Base-by-base conservation (phyloP, 148 eudicot genomes). In the Gaultheria prostrata region DNA sequence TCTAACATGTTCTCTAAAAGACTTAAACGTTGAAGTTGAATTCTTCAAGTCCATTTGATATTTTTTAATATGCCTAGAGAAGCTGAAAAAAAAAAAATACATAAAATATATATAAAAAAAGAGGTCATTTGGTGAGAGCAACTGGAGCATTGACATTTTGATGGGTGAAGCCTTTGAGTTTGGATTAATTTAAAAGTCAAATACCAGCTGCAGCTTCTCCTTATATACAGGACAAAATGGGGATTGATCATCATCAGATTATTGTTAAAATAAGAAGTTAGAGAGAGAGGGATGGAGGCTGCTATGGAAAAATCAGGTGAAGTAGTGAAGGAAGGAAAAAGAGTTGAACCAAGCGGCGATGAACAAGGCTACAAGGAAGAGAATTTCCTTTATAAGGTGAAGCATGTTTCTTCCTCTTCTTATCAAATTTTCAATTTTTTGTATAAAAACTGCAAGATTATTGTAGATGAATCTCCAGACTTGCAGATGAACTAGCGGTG, bases 1-100 rank as follows among this genome's bases (percentile, higher is more conserved):
- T 83, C 83, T 80, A 82, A 83, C 84, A 84, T 76, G 79, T 87
- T 83, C 83, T 45, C 59, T 17, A 45, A 80, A 81, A 76, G 87
- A 90, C 89, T 84, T 87, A 78, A 87, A 84, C 87, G 91, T 89
- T 90, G 92, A 90, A 90, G 89, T 89, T 89, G 88, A 89, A 86
- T 84, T 90, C 88, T 84, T 81, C 89, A 63, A 80, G 86, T 88
- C 67, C 70, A 17, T 69, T 78, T 72, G 56, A 17, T 28, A 13
- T 20, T 43, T 2, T 48, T 30, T 39, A 70, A 32, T 70, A 18
- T 13, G 21, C 30, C 53, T 10, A 10, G 48, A 70, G 73, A 21
- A 32, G 33, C 15, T 26, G 45, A 46, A 7, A 12, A 63, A 54
- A 1, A n/a, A n/a, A n/a, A n/a, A n/a, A n/a, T n/a, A n/a, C n/a